A percentile compares a stretch with the other conserved stretches of the same genome.
Evolutionary conservation across 2,329 filamentous ascomycete genomes (phyloP).

Genomic region (Botrytis deweyae): DNA sequence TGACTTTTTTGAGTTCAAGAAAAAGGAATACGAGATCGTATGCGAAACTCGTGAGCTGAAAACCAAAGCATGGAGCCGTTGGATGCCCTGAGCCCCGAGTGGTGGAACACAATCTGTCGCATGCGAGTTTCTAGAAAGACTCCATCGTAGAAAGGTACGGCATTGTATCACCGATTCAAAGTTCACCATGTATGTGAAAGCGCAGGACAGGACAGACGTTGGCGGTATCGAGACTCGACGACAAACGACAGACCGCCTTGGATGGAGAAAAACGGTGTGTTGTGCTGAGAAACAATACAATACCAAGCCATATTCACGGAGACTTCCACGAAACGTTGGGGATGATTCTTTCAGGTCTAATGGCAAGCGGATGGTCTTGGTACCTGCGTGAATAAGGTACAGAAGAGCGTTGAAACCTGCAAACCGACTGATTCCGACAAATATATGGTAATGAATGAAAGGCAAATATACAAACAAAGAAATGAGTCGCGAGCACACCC

Average conservation of each 20-base stretch:
- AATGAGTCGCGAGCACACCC: constrained; percentile 2
- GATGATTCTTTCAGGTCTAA: neutral
- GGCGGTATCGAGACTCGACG: neutral
- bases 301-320: neutral
- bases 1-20: neutral
- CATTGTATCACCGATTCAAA: neutral
- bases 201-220: no score
- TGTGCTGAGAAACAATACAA: neutral
- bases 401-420: neutral
- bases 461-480: neutral
- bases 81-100: neutral
- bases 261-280: neutral
- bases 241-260: neutral
- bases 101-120: neutral
- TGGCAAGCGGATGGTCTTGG: neutral
- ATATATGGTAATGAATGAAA: neutral
- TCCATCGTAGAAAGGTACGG: neutral
- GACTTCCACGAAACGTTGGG: constrained; percentile 3
- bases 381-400: neutral
- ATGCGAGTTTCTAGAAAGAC: neutral
- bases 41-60: neutral
- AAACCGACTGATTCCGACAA: neutral
- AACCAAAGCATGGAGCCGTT: neutral
- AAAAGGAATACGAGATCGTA: constrained; percentile 2
- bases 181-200: neutral